Percentiles rank a stretch among this genome's conserved stretches.
Evolutionary conservation across 768 basidiomycete genomes (phyloP).

Genomic region (Serendipita sp.): DNA sequence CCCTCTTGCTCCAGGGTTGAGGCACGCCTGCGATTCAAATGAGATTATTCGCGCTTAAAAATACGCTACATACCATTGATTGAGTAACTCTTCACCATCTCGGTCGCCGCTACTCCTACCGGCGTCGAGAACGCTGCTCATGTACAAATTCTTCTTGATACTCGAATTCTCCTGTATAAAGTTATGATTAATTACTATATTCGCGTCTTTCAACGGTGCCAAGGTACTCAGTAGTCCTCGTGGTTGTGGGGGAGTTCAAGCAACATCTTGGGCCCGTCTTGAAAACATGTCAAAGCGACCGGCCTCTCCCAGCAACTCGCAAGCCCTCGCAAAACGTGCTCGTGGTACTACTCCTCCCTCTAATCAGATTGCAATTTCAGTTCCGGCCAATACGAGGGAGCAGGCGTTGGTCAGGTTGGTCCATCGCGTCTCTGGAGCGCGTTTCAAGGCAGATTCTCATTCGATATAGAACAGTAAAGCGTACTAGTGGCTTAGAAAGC

Average conservation of each 20-base stretch:
- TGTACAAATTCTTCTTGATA: background rate
- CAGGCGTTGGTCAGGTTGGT: constrained; percentile 56
- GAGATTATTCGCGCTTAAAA: no score
- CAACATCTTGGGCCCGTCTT: no score
- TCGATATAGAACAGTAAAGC: constrained; percentile 39
- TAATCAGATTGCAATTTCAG: constrained; percentile 65
- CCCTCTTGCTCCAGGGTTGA: background rate
- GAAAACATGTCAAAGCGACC: background rate
- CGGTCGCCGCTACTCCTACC: no score
- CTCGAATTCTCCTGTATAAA: background rate
- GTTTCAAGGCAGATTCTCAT: background rate
- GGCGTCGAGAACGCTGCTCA: no score
- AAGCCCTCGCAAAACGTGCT: constrained; percentile 9
- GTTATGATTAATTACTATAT: no score
- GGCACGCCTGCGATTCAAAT: background rate
- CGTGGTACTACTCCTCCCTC: constrained; percentile 6
- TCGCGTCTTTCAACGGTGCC: no score
- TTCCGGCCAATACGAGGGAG: constrained; percentile 50
- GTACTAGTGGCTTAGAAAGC: constrained; percentile 86
- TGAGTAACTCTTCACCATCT: no score
- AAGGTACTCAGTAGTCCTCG: no score
- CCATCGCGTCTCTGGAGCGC: background rate
- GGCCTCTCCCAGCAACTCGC: constrained; percentile 8
- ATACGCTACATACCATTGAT: no score
- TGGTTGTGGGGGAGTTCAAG: no score